Evolutionary conservation across 352 stramenopile genomes (phyloP), one percentile per base, ranked within the genome.

Genomic region (Phytophthora constricta): DNA sequence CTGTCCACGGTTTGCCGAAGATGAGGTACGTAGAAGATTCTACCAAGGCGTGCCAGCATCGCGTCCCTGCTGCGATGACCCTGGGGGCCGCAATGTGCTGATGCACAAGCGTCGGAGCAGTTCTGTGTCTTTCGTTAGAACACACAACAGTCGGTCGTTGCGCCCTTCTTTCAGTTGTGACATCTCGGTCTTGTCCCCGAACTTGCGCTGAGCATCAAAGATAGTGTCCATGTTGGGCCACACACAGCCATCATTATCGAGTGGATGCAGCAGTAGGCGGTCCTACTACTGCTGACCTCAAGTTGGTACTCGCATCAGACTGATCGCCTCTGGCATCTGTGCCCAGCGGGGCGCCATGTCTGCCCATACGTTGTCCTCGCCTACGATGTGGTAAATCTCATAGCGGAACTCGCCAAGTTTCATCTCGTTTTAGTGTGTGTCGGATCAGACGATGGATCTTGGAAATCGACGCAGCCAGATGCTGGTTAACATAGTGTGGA

Each of bases 311-410:
- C 42, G 19, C 1, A 17, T 28, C 2, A 55, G 5, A 20, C 7
- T 39, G 5, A 22, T 22, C 37, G 28, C 48, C 16, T 42, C 5
- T 41, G 42, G 56, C 19, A 55, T 16, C 16, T 33, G 20, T n/a
- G 58, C 61, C 52, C 43, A 68, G 2, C 22, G 61, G 5, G 51
- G 58, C 4, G 46, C 39, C 31, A 68, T 63, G 23, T 68, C 60
- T 26, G 43, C 60, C 51, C 50, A 68, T 1, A 68, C 50, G 5
- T 68, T 51, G 31, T 37, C 7, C 13, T 13, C 31, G 13, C 31
- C 31, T 11, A 13, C 13, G 10, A 57, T 57, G 37, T 57, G 49
- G 13, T 22, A 10, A 20, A 57, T 45, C 22, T n/a, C 22, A 25
- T 57, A 57, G 14, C 26, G 2, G 33, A 41, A 41, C 26, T 56